Evolutionary conservation across 2,329 filamentous ascomycete species (phyloP), one percentile per base, ranked within the genome.

Genomic region (Beauveria rudraprayagi): DNA sequence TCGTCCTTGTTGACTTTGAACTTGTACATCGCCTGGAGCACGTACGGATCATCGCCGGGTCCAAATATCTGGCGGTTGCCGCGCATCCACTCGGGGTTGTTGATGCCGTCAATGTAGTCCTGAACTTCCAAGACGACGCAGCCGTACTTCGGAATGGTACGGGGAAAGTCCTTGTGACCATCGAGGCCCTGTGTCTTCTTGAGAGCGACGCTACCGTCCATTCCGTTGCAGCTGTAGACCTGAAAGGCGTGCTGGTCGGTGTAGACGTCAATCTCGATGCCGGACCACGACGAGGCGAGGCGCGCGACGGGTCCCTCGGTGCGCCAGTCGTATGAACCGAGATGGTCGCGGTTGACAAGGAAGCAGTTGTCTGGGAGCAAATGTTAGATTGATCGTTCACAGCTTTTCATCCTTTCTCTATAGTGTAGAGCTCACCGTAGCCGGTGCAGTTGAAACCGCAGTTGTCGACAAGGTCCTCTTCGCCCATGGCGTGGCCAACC

Each of bases 31-130:
- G 84, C 84, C 73, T 84, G 78, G 64, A 88, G 73, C n/a, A 84
- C 79, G 69, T 84, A 87, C 3, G 83, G 82, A 63, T 81, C 80
- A 60, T 77, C 83, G 9, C 80, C 83, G 0, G 85, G 85, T 34
- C 74, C 78, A 67, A 76, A 87, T 63, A 88, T 76, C 69, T 88
- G 84, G 75, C 81, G 85, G 59, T 69, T 70, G 52, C 79, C 75
- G 60, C 92, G 83, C 62, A 85, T 85, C 93, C 93, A 97, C 73
- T 91, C 84, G 0, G 92, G 92, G 67, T 95, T 84, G 76, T 96
- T 97, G 76, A 97, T 94, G 28, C 82, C 92, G 71, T 96, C 92
- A 70, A 97, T 96, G 84, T 86, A 97, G 72, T 94, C 92, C 79
- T 97, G 85, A 14, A 94, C 90, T 77, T 97, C 93, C 73, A 97